Conservation (phyloP, 768 basidiomycete species). For the Tricholomella constricta region DNA sequence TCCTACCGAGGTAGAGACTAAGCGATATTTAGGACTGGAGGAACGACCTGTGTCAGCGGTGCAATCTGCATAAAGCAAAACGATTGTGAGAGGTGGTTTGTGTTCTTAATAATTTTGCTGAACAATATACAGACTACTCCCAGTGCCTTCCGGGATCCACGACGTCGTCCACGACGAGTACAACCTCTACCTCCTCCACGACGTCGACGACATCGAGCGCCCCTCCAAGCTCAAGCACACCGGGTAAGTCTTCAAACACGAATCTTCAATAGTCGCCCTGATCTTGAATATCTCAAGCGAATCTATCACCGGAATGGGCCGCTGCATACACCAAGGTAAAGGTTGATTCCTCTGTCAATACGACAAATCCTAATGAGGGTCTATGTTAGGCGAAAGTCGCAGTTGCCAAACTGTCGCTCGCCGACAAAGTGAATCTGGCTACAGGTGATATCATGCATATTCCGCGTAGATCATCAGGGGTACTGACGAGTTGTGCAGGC, state of each 20-base stretch:
- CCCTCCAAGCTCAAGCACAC: slow-evolving; percentile 19
- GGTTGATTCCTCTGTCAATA: background rate
- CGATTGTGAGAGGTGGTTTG: slow-evolving; percentile 35
- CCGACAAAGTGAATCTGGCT: slow-evolving; percentile 59
- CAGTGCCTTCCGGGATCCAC: slow-evolving; percentile 49
- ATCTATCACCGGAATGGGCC: slow-evolving; percentile 52
- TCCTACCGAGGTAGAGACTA: background rate
- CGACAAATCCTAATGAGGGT: background rate
- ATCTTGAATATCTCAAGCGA: slow-evolving; percentile 24
- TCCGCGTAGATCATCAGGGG: no score
- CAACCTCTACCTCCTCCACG: slow-evolving; percentile 25
- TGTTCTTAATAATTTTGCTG: background rate
- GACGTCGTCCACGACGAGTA: slow-evolving; percentile 21
- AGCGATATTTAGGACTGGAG: slow-evolving; percentile 41
- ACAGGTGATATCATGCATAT: slow-evolving; percentile 39
- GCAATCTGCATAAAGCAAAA: slow-evolving; percentile 46
- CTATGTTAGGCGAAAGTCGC: slow-evolving; percentile 45
- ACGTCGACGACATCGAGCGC: slow-evolving; percentile 28
- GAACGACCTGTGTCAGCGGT: slow-evolving; percentile 48
- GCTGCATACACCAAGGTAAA: slow-evolving; percentile 54
- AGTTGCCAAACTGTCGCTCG: slow-evolving; percentile 50
- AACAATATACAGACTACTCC: slow-evolving; percentile 41
- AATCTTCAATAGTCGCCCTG: background rate
- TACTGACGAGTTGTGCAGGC: slow-evolving; percentile 22
- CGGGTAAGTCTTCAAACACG: slow-evolving; percentile 11